These are phyloP conservation scores for Pseudogymnoascus sp. DNA, from an alignment of 2,329 filamentous ascomycete genomes.

Conservation along the genomic window DNA sequence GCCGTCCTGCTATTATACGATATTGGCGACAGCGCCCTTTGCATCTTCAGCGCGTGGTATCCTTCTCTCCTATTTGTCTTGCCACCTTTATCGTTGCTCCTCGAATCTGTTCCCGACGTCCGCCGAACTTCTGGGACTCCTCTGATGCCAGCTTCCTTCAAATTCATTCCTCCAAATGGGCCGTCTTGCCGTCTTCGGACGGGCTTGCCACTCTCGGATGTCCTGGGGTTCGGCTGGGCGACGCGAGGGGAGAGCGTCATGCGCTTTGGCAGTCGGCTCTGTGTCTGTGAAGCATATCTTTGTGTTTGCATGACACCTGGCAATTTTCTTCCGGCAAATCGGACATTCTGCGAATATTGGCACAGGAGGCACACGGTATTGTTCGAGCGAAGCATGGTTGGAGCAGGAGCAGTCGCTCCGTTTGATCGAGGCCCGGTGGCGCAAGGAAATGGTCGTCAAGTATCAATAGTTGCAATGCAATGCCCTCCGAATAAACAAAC, in stretches of 20 bases:
- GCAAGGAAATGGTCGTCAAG: not conserved
- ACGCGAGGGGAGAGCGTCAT: slow-evolving; percentile 43
- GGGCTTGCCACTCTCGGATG: slow-evolving; percentile 26
- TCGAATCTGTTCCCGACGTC: slow-evolving; percentile 9
- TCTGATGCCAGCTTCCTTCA: slow-evolving; percentile 38
- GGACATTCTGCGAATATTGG: slow-evolving; percentile 1
- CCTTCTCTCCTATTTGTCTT: slow-evolving; percentile 35
- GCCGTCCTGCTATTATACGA: slow-evolving; percentile 58
- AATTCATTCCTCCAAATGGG: slow-evolving; percentile 53
- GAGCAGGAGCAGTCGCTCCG: slow-evolving; percentile 1
- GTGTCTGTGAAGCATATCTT: slow-evolving; percentile 22
- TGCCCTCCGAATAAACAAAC: not conserved
- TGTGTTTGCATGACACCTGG: slow-evolving; percentile 11
- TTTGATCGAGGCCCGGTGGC: slow-evolving; percentile 1
- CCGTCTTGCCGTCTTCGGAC: slow-evolving; percentile 36
- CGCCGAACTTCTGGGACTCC: slow-evolving; percentile 31
- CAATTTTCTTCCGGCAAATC: not conserved
- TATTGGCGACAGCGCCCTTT: slow-evolving; percentile 65
- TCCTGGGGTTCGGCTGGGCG: slow-evolving; percentile 21
- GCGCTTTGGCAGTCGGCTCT: slow-evolving; percentile 38
- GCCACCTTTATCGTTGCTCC: slow-evolving; percentile 10
- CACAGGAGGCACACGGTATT: slow-evolving; percentile 8
- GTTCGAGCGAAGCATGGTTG: slow-evolving; percentile 7
- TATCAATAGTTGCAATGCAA: not conserved
- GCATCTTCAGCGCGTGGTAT: slow-evolving; percentile 86